Evolutionary conservation across 164 flowering plant species (phyloP).

Genomic region (Protea cynaroides): DNA sequence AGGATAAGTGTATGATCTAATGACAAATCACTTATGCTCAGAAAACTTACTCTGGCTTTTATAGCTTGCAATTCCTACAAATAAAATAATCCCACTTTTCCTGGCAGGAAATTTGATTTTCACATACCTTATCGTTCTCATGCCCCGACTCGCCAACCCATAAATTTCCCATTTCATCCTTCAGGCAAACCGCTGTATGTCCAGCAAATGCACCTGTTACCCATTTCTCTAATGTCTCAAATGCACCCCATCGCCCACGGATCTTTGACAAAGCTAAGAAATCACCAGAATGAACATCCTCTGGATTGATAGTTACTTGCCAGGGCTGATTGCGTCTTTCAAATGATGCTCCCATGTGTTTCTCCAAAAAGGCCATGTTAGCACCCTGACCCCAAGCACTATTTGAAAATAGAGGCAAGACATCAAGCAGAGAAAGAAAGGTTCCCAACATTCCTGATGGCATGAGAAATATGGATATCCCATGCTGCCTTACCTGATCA

Average conservation of each 20-base stretch:
- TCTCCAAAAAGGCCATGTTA: conserved; percentile 76
- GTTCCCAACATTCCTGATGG: conserved; percentile 99
- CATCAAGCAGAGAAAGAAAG: conserved; percentile 73
- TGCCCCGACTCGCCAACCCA: conserved; percentile 99
- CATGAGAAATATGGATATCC: conserved; percentile 96
- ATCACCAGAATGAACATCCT: conserved; percentile 96
- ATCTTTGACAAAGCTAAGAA: conserved; percentile 93
- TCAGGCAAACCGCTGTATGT: conserved; percentile 95
- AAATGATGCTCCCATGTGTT: conserved; percentile 97
- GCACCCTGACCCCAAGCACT: conserved; percentile 88
- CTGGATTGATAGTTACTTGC: conserved; percentile 57
- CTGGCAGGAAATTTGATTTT: no score
- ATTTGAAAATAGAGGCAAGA: conserved; percentile 89
- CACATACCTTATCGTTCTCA: conserved; percentile 88
- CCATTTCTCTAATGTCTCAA: conserved; percentile 99
- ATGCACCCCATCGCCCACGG: conserved; percentile 99
- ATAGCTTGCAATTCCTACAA: neutral
- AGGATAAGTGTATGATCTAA: no score
- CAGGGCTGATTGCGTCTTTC: conserved; percentile 82
- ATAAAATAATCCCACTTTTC: no score
- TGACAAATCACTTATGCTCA: neutral
- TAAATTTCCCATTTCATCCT: conserved; percentile 83
- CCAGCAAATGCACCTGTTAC: conserved; percentile 99
- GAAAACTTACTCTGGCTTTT: neutral
- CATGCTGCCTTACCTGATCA: conserved; percentile 92